These are phyloP conservation scores for Fusarium euwallaceae DNA, from an alignment of 2,329 filamentous ascomycete species.

Conservation along the genomic window DNA sequence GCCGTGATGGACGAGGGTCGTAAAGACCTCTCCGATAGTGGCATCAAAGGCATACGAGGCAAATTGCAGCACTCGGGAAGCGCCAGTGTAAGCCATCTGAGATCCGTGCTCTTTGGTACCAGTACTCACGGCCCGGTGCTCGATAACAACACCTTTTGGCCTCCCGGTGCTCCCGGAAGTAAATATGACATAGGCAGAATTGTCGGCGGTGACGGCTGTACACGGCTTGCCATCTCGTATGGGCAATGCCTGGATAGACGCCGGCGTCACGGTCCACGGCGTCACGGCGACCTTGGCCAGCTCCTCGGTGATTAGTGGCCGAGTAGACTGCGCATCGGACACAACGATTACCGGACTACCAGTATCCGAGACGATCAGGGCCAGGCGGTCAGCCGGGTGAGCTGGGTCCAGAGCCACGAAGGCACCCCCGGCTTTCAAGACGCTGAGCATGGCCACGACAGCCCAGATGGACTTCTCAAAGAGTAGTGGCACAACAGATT, in stretches of 20 bases:
- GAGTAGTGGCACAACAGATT: conserved; percentile 47
- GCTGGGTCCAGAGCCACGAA: conserved; percentile 30
- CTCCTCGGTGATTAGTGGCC: conserved; percentile 1
- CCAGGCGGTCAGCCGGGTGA: not conserved
- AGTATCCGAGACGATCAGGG: conserved; percentile 4
- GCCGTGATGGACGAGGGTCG: conserved; percentile 12
- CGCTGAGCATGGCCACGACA: conserved; percentile 39
- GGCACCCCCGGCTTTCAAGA: conserved; percentile 47
- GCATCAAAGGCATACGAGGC: conserved; percentile 35
- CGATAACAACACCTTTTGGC: conserved; percentile 65
- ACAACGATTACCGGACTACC: conserved; percentile 8
- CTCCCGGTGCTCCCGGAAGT: conserved; percentile 68
- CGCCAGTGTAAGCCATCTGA: not conserved
- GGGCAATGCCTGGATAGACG: conserved; percentile 3
- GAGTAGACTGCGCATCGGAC: not conserved
- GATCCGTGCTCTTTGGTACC: conserved; percentile 10
- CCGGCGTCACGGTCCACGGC: conserved; percentile 2
- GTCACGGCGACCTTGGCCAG: not conserved
- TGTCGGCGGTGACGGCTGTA: not conserved
- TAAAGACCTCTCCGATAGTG: conserved; percentile 17
- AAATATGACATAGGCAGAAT: conserved; percentile 54
- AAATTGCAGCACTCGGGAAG: conserved; percentile 29
- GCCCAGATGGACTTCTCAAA: conserved; percentile 44
- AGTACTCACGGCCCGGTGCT: conserved; percentile 43
- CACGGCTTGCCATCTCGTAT: not conserved